Conservation (phyloP, 2,329 filamentous ascomycete species). For the Neocatenulostroma microsporum region DNA sequence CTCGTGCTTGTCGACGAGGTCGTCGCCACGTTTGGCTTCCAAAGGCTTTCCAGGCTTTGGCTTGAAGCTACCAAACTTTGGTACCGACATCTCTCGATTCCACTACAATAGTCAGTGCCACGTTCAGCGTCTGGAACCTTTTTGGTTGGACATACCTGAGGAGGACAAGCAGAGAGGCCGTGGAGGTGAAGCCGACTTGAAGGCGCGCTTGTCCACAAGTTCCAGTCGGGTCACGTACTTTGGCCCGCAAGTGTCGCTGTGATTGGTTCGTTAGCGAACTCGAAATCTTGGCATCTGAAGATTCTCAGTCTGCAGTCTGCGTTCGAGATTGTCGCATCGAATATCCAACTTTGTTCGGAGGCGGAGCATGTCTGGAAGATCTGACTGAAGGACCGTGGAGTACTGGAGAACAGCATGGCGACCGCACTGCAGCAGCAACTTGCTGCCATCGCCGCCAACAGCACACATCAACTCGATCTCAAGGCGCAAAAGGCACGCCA, state of each 20-base stretch:
- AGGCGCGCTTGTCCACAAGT: no score
- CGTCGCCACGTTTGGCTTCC: constrained; percentile 11
- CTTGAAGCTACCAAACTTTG: constrained; percentile 70
- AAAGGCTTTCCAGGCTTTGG: constrained; percentile 36
- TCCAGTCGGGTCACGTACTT: constrained; percentile 1
- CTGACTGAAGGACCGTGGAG: background rate
- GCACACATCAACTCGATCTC: constrained; percentile 82
- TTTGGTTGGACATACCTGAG: constrained; percentile 2
- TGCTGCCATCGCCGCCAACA: constrained; percentile 82
- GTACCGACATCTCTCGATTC: no score
- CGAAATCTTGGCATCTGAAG: no score
- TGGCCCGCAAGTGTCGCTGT: constrained; percentile 5
- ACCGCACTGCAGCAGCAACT: constrained; percentile 88
- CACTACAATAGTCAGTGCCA: no score
- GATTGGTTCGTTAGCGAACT: no score
- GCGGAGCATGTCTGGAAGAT: no score
- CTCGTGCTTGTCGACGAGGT: constrained; percentile 3
- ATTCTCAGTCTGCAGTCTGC: no score
- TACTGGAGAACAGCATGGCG: constrained; percentile 49
- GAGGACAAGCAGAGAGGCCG: background rate
- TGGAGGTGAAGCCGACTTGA: constrained; percentile 3
- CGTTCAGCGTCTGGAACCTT: no score
- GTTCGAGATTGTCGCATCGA: no score
- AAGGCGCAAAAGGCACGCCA: constrained; percentile 89
- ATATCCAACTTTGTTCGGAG: no score